Evolutionary conservation across 352 stramenopile genomes (phyloP), one percentile per base, ranked within the genome.

Genomic region (Phytophthora macrochlamydospora): DNA sequence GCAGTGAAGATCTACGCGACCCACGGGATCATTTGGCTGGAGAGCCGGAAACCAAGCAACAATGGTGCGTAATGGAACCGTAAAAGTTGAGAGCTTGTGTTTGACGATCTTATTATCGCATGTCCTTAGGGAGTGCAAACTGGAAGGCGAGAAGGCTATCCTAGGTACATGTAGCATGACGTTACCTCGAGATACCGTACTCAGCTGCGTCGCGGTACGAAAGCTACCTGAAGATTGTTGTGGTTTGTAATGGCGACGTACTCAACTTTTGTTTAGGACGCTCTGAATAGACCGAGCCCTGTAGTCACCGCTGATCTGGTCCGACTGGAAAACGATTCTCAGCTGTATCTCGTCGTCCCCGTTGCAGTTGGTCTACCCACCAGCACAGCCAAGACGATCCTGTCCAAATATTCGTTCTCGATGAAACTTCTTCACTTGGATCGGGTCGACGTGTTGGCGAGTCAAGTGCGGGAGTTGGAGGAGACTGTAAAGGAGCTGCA

Each of bases 41-140:
- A 59, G 31, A 59, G 42, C 18, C 38, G 42, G 43, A 38, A 43
- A 29, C 53, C 9, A 59, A 59, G 53, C 53, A 59, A 30, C 53
- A 59, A 59, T 59, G 53, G 53, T 59, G n/a, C 28, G 45, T 35
- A 14, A 7, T 51, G 40, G 4, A 24, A 46, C 4, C 40, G 4
- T 24, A 24, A 24, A 5, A 46, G 9, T 13, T 6, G 40, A 24
- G 4, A 24, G 12, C 8, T 46, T 46, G 40, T 46, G 14, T 13
- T 46, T 46, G 6, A 46, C 40, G 40, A 14, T 12, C 3, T 51
- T 59, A n/a, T 32, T 51, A 9, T 18, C 51, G 40, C 33, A 32
- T 14, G 42, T 45, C 12, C 28, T 4, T 46, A 59, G 53, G 53
- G 53, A 51, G 46, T 59, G 53, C 42, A 51, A 51, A 28, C 29